Evolutionary conservation across 495 filamentous ascomycete species (phyloP).

Genomic region (Annulohypoxylon nitens): DNA sequence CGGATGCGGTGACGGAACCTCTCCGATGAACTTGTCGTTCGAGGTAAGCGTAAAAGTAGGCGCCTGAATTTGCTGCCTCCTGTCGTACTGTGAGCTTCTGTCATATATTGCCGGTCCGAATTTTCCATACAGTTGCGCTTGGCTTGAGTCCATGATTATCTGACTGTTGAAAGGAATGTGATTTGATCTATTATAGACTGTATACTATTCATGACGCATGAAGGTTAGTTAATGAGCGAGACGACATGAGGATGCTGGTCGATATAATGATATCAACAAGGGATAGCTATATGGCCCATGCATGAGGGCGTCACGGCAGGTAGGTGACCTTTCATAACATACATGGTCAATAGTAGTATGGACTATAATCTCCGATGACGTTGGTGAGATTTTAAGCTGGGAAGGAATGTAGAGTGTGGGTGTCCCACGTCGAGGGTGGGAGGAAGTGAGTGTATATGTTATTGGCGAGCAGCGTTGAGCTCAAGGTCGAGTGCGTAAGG

Average conservation of each 20-base stretch:
- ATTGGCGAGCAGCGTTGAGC: conserved; percentile 34
- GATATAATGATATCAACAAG: conserved; percentile 38
- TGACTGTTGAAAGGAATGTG: conserved; percentile 44
- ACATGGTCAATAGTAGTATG: conserved; percentile 54
- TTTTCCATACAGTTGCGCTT: conserved; percentile 58
- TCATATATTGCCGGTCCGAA: conserved; percentile 25
- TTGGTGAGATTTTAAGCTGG: conserved; percentile 13
- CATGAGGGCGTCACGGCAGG: conserved; percentile 47
- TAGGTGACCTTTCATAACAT: conserved; percentile 52
- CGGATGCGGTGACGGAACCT: conserved; percentile 55
- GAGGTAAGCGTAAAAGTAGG: conserved; percentile 57
- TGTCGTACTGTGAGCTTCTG: conserved; percentile 52
- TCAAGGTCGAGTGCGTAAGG: conserved; percentile 21
- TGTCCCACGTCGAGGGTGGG: conserved; percentile 22
- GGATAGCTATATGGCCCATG: conserved; percentile 45
- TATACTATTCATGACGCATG: conserved; percentile 39
- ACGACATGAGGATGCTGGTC: conserved; percentile 21
- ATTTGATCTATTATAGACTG: conserved; percentile 55
- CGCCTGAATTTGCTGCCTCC: conserved; percentile 59
- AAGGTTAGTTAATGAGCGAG: conserved; percentile 37
- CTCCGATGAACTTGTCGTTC: conserved; percentile 56
- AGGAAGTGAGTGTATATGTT: conserved; percentile 50
- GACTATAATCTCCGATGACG: conserved; percentile 47
- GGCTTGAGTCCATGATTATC: conserved; percentile 58
- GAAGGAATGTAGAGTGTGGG: conserved; percentile 32